phyloP scores from a whole-genome alignment of 768 basidiomycete genomes.

The Floccularia luteovirens region DNA sequence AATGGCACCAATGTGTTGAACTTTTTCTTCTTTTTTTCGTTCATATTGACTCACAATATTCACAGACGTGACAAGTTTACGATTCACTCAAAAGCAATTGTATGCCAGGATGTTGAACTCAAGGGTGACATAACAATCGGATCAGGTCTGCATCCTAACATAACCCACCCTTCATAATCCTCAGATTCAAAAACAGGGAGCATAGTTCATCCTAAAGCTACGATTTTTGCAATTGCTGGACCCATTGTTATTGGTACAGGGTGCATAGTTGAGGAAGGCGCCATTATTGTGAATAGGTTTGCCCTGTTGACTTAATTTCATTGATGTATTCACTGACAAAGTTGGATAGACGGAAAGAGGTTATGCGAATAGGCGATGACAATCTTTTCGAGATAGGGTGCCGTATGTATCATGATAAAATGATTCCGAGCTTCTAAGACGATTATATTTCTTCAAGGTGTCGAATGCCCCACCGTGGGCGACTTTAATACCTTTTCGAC shows the following conservation, averaged over 20 bases:
- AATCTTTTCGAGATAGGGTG: conserved; percentile 94
- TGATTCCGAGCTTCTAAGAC: no score
- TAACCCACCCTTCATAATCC: neutral
- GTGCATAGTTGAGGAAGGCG: conserved; percentile 89
- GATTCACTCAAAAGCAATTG: conserved; percentile 85
- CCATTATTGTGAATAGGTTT: conserved; percentile 83
- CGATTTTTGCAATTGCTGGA: conserved; percentile 85
- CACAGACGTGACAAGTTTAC: conserved; percentile 80
- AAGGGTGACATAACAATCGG: conserved; percentile 94
- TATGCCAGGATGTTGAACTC: conserved; percentile 91
- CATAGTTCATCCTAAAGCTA: conserved; percentile 90
- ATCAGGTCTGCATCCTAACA: conserved; percentile 36
- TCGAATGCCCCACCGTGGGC: conserved; percentile 83
- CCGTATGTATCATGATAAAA: conserved; percentile 68
- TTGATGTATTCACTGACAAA: neutral
- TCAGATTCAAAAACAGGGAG: conserved; percentile 39
- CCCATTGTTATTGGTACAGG: conserved; percentile 85
- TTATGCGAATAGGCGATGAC: conserved; percentile 90
- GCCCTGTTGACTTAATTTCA: conserved; percentile 3
- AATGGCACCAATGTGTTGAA: conserved; percentile 31
- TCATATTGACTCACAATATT: conserved; percentile 5
- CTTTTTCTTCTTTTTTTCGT: conserved; percentile 4
- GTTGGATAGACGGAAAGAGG: conserved; percentile 55
- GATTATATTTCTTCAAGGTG: conserved; percentile 61
- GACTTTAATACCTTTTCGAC: conserved; percentile 84